Evolutionary conservation across 176 grass and related monocot species (phyloP), one percentile per base, ranked within the genome.

Genomic region (Musa troglodytarum): DNA sequence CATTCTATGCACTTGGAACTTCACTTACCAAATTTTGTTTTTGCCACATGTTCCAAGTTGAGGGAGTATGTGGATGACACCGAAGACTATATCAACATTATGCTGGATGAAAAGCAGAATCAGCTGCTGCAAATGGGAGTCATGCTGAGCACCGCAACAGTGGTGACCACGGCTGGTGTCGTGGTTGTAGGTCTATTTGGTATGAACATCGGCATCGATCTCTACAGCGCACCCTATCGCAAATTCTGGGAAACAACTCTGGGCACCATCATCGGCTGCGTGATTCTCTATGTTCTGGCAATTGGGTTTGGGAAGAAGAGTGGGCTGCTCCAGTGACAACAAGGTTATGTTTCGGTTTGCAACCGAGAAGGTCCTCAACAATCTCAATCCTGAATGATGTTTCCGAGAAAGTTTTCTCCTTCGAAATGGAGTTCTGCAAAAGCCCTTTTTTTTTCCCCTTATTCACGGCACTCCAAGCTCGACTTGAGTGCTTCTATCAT

Each of bases 21-120:
- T 68, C 69, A 76, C 50, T 68, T 22, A 87, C 50, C 17, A 28
- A 63, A 49, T 28, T 53, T 82, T 62, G 77, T 54, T 17, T 78
- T 80, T 4, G 19, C 20, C 43, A 11, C 25, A 20, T 79, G 75
- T 2, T 50, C 23, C 61, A 84, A 92, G 93, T 79, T 96, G 61
- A 85, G 87, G 2, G 93, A 96, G 73, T 92, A 96, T 19, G 93
- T 92, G 25, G 89, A 92, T 24, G 81, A 88, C 64, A 96, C 93
- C 0, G 89, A 96, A 25, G 87, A 90, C 69, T 96, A 96, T 59
- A 92, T 96, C 78, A 82, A 96, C 83, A 82, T 96, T 63, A 96
- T 96, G 92, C 73, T 96, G 72, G 87, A 96, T 72, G 83, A 92
- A 73, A 92, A 96, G 76, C 92, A 96, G 76, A 92, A 89, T 79